phyloP scores from a whole-genome alignment of 1,139 yeast genomes.

The Blastobotrys petasosporus region DNA sequence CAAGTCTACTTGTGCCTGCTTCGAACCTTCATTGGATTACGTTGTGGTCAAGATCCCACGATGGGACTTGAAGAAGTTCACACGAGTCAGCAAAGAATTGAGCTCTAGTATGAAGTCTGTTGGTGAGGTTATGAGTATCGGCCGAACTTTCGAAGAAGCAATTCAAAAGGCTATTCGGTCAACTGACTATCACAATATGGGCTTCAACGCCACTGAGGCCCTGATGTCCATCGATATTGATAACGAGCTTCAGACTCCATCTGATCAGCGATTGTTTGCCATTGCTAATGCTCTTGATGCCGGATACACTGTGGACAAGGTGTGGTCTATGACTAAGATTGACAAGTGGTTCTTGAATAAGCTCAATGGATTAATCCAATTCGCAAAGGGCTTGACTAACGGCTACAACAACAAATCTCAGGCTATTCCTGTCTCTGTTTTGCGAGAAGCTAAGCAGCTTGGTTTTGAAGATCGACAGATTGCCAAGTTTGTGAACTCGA shows the following conservation, averaged over 20 bases:
- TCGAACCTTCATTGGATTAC: conserved; percentile 96
- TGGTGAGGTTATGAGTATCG: conserved; percentile 98
- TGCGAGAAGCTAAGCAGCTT: conserved; percentile 89
- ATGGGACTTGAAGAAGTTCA: conserved; percentile 97
- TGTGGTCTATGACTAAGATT: conserved; percentile 86
- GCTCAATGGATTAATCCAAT: conserved; percentile 62
- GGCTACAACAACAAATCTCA: conserved; percentile 43
- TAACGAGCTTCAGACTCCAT: conserved; percentile 85
- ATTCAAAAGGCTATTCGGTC: conserved; percentile 97
- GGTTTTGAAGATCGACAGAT: conserved; percentile 97
- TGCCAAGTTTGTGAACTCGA: conserved; percentile 82
- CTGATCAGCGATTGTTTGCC: conserved; percentile 94
- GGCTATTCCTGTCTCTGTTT: conserved; percentile 49
- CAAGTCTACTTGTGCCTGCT: conserved; percentile 91
- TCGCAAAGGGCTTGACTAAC: conserved; percentile 57
- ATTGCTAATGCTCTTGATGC: conserved; percentile 85
- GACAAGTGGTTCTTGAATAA: conserved; percentile 97
- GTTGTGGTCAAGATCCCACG: conserved; percentile 98
- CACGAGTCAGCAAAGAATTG: conserved; percentile 81
- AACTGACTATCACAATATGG: conserved; percentile 89
- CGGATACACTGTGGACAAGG: conserved; percentile 87
- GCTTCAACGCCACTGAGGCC: conserved; percentile 85
- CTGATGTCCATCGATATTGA: conserved; percentile 88
- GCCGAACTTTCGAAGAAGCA: conserved; percentile 97
- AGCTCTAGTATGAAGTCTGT: conserved; percentile 97